Evolutionary conservation across 2,329 filamentous ascomycete species (phyloP).

Genomic region (Colletotrichum musicola): DNA sequence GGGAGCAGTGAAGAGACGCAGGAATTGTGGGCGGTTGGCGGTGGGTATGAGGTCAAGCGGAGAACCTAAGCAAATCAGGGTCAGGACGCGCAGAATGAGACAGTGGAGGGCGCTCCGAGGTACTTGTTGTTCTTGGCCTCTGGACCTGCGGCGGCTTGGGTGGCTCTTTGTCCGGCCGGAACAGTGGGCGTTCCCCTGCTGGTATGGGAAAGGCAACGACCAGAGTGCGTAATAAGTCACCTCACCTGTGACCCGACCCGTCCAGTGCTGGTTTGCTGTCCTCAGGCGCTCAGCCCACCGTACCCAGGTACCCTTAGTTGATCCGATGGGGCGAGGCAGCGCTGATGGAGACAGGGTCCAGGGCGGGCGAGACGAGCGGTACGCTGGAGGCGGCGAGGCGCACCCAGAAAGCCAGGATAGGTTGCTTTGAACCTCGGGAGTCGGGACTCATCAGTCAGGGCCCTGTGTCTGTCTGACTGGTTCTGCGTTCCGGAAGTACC

Average conservation of each 20-base stretch:
- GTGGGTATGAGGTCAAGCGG: constrained; percentile 22
- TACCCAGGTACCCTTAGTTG: neutral
- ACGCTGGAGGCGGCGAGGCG: constrained; percentile 19
- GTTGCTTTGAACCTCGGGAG: constrained; percentile 10
- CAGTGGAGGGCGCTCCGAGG: too few relatives aligned
- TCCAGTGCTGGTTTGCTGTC: neutral
- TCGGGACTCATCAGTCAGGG: neutral
- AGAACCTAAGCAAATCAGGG: constrained; percentile 8
- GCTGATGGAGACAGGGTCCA: constrained; percentile 33
- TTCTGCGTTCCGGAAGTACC: too few relatives aligned
- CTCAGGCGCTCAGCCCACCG: neutral
- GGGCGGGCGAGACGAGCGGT: constrained; percentile 24
- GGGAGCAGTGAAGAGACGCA: neutral
- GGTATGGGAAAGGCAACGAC: constrained; percentile 29
- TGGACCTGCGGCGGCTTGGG: neutral
- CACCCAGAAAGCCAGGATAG: neutral
- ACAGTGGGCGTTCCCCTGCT: constrained; percentile 35
- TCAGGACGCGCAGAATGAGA: neutral
- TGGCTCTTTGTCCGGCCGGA: constrained; percentile 35
- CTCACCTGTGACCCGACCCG: too few relatives aligned
- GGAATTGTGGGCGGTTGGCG: constrained; percentile 23
- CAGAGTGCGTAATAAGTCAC: constrained; percentile 21
- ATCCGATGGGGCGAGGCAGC: constrained; percentile 35
- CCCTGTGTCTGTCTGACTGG: neutral
- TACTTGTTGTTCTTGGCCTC: too few relatives aligned